phyloP scores from a whole-genome alignment of 2,329 filamentous ascomycete genomes.

The Hypoxylon sp. region DNA sequence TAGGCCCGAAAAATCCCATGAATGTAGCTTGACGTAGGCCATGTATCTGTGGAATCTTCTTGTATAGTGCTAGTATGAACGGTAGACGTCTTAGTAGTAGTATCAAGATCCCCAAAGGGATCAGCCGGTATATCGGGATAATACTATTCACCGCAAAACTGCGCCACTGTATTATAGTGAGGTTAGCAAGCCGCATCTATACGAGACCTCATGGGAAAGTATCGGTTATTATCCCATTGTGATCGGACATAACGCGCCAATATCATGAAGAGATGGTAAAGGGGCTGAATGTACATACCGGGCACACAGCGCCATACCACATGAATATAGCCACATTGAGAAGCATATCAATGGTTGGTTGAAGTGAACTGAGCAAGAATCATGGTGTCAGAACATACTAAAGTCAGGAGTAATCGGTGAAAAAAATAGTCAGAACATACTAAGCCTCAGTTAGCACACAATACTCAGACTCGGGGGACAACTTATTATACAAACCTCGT shows the following conservation, averaged over 20 bases:
- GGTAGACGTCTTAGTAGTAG: constrained; percentile 81
- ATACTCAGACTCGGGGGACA: not conserved
- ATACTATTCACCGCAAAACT: constrained; percentile 72
- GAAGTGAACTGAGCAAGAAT: constrained; percentile 75
- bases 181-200: too few relatives aligned
- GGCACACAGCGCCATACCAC: constrained; percentile 88
- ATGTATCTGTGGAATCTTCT: constrained; percentile 81
- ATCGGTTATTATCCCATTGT: too few relatives aligned
- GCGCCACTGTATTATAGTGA: constrained; percentile 61
- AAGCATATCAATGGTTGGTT: constrained; percentile 94
- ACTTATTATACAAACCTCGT: constrained; percentile 63
- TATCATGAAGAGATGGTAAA: not conserved
- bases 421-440: too few relatives aligned
- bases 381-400: too few relatives aligned
- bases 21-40: constrained; percentile 79
- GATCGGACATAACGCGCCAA: too few relatives aligned
- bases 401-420: too few relatives aligned
- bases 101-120: constrained; percentile 77
- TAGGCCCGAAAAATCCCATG: constrained; percentile 92
- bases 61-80: constrained; percentile 76
- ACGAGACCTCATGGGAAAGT: too few relatives aligned
- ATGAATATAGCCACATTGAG: constrained; percentile 89
- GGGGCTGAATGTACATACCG: constrained; percentile 48
- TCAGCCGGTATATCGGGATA: constrained; percentile 76
- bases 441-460: constrained; percentile 32